Percentiles rank a stretch among this genome's conserved stretches.
Evolutionary conservation across 163 green algal species (phyloP).

Genomic region (Chlamydomonas reinhardtii): DNA sequence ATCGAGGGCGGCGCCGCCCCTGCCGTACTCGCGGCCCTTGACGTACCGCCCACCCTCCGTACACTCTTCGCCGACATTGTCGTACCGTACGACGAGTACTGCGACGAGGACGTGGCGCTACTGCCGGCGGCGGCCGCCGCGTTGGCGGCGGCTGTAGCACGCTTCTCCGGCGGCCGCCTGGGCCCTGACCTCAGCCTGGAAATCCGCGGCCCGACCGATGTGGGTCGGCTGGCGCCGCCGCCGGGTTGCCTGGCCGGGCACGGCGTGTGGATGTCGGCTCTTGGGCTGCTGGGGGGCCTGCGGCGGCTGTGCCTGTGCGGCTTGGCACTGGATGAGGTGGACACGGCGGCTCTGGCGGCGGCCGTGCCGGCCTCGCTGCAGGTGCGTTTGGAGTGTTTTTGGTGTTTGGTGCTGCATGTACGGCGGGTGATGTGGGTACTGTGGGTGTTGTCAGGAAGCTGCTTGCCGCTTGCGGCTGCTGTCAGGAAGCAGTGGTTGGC

Average conservation of each 20-base stretch:
- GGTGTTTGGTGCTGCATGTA: too few relatives aligned
- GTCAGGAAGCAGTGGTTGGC: too few relatives aligned
- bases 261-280: not conserved
- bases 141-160: not conserved
- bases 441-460: too few relatives aligned
- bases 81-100: constrained; percentile 6
- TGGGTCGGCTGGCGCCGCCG: not conserved
- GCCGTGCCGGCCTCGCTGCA: not conserved
- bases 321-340: not conserved
- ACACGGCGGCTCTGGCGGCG: not conserved
- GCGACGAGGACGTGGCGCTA: constrained; percentile 9
- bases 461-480: too few relatives aligned
- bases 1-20: constrained; percentile 22
- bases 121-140: not conserved
- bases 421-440: too few relatives aligned
- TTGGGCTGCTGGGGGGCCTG: constrained; percentile 11
- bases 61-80: not conserved
- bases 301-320: not conserved
- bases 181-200: not conserved
- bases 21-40: constrained; percentile 2
- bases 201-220: not conserved
- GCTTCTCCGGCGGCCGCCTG: not conserved
- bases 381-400: too few relatives aligned
- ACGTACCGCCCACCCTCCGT: not conserved
- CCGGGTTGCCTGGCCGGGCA: not conserved